Percentiles rank a stretch among this genome's conserved stretches.
Conservation (phyloP, 495 filamentous ascomycete genomes). For the Podospora didyma region DNA sequence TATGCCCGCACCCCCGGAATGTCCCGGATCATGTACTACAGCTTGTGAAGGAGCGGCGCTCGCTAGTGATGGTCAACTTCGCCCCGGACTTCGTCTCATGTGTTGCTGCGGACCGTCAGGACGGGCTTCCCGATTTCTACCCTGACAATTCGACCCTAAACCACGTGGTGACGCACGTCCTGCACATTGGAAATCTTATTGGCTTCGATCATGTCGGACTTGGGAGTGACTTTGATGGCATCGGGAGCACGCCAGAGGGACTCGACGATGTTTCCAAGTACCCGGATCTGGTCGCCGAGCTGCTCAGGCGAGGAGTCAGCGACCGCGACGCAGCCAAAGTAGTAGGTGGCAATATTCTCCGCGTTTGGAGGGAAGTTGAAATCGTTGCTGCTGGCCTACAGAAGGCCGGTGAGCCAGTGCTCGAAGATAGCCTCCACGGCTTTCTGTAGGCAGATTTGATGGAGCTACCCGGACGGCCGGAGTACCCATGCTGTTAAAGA, state of each 20-base stretch:
- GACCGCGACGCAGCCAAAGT: conserved; percentile 64
- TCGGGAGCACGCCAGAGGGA: conserved; percentile 51
- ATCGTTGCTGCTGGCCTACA: conserved; percentile 59
- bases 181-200: conserved; percentile 62
- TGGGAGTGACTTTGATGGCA: conserved; percentile 74
- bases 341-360: conserved; percentile 67
- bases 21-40: conserved; percentile 68
- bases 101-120: conserved; percentile 47
- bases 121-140: conserved; percentile 55
- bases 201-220: conserved; percentile 74
- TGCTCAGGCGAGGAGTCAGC: conserved; percentile 62
- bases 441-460: conserved; percentile 6
- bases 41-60: conserved; percentile 55
- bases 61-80: conserved; percentile 76
- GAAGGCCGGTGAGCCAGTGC: conserved; percentile 50
- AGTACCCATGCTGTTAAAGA: too few relatives aligned
- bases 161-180: conserved; percentile 73
- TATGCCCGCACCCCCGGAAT: conserved; percentile 69
- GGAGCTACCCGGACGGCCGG: too few relatives aligned
- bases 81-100: conserved; percentile 76
- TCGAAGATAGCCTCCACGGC: conserved; percentile 54
- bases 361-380: conserved; percentile 75
- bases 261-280: conserved; percentile 80
- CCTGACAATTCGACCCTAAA: conserved; percentile 66
- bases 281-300: conserved; percentile 72